phyloP scores from a whole-genome alignment of 2,329 filamentous ascomycete genomes.

The Xenoacremonium recifei region DNA sequence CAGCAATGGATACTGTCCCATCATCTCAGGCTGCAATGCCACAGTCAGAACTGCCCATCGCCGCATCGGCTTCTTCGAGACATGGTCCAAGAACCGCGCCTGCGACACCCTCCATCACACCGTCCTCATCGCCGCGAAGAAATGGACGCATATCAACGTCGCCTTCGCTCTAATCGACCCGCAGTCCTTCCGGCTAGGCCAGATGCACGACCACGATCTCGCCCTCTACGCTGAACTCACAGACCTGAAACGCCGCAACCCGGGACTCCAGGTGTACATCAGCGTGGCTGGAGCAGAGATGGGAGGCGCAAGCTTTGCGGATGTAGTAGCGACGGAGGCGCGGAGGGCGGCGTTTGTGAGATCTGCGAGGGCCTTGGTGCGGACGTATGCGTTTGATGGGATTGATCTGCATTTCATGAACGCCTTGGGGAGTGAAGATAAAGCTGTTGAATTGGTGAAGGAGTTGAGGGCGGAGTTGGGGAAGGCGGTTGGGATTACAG shows the following conservation, averaged over 20 bases:
- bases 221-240: neutral
- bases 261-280: neutral
- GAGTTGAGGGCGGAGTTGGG: too few species aligned
- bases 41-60: neutral
- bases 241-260: constrained; percentile 1
- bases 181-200: neutral
- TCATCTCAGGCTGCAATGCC: neutral
- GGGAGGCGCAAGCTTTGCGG: neutral
- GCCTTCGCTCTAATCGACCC: constrained; percentile 1
- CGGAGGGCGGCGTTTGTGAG: too few species aligned
- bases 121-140: neutral
- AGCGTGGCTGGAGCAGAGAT: constrained; percentile 1
- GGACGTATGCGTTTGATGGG: too few species aligned
- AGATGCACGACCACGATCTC: neutral
- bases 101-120: neutral
- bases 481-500: too few species aligned
- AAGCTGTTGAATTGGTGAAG: too few species aligned
- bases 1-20: neutral
- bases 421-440: too few species aligned
- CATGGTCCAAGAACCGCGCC: constrained; percentile 3
- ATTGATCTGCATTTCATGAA: too few species aligned
- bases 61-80: constrained; percentile 3
- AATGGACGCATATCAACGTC: constrained; percentile 1
- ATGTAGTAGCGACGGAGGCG: neutral
- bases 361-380: too few species aligned